Conservation (phyloP, 2,329 filamentous ascomycete genomes). For the Venturia pyrina region DNA sequence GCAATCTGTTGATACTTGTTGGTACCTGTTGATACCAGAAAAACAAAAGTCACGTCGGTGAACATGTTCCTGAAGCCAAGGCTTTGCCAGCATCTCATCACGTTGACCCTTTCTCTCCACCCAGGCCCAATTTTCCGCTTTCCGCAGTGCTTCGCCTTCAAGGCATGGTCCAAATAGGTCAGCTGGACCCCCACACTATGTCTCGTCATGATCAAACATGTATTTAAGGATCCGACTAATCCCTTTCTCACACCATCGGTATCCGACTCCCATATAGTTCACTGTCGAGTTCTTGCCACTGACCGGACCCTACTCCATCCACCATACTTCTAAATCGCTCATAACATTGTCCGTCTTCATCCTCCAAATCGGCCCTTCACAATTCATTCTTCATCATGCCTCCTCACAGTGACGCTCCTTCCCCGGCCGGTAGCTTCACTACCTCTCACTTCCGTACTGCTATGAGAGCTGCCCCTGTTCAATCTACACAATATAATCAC, state of each 20-base stretch:
- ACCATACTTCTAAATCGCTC: background rate
- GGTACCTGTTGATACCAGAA: too few species aligned
- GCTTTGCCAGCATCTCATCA: background rate
- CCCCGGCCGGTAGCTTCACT: slow-evolving; percentile 13
- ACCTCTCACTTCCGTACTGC: slow-evolving; percentile 9
- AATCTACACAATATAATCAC: slow-evolving; percentile 22
- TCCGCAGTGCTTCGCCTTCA: slow-evolving; percentile 3
- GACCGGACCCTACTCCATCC: background rate
- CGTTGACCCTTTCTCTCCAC: slow-evolving; percentile 2
- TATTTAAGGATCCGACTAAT: slow-evolving; percentile 1
- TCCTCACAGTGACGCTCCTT: slow-evolving; percentile 14
- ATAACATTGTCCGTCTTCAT: background rate
- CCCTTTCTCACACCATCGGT: background rate
- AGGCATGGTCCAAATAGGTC: slow-evolving; percentile 2
- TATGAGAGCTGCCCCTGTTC: slow-evolving; percentile 20
- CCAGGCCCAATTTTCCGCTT: slow-evolving; percentile 9
- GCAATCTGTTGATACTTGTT: background rate
- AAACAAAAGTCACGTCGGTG: background rate
- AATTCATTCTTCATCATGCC: slow-evolving; percentile 10
- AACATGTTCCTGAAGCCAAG: slow-evolving; percentile 3
- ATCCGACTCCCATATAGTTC: background rate
- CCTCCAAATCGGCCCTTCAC: background rate
- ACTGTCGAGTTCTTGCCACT: background rate
- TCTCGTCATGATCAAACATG: background rate
- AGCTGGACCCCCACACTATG: slow-evolving; percentile 7